A percentile compares a stretch with the other conserved stretches of the same genome.
phyloP scores from a whole-genome alignment of 352 stramenopile genomes.

The Globisporangium camurandrum region DNA sequence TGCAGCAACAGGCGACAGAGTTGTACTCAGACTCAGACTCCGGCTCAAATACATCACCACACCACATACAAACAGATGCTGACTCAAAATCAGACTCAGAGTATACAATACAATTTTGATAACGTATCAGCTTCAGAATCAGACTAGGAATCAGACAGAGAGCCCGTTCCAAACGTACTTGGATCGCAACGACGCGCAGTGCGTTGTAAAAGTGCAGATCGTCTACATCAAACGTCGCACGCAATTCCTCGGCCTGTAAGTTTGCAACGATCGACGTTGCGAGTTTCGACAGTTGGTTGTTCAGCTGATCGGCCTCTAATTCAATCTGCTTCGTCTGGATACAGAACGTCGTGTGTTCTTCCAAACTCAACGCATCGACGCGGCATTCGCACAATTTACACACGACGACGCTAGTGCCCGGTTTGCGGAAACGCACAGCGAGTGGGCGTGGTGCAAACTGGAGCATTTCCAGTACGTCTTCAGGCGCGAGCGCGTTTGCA shows the following conservation, averaged over 20 bases:
- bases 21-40: too few species aligned
- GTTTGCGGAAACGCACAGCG: constrained; percentile 48
- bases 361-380: constrained; percentile 51
- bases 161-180: constrained; percentile 18
- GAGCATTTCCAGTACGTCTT: constrained; percentile 59
- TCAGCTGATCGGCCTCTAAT: constrained; percentile 72
- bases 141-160: too few species aligned
- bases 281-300: constrained; percentile 48
- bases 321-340: constrained; percentile 72
- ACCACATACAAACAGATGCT: too few species aligned
- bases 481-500: constrained; percentile 20
- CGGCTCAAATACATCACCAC: too few species aligned
- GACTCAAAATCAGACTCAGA: not conserved
- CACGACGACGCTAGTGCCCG: constrained; percentile 36
- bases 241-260: constrained; percentile 30
- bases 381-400: constrained; percentile 80
- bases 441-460: constrained; percentile 57
- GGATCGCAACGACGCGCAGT: constrained; percentile 56
- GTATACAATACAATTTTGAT: too few species aligned
- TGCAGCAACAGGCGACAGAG: too few species aligned
- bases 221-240: constrained; percentile 34
- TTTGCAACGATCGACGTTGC: constrained; percentile 50
- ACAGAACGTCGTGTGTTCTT: constrained; percentile 77
- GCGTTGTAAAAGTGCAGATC: constrained; percentile 70
- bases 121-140: too few species aligned